phyloP scores from a whole-genome alignment of 2,329 filamentous ascomycete genomes.

The Cercospora beticola region DNA sequence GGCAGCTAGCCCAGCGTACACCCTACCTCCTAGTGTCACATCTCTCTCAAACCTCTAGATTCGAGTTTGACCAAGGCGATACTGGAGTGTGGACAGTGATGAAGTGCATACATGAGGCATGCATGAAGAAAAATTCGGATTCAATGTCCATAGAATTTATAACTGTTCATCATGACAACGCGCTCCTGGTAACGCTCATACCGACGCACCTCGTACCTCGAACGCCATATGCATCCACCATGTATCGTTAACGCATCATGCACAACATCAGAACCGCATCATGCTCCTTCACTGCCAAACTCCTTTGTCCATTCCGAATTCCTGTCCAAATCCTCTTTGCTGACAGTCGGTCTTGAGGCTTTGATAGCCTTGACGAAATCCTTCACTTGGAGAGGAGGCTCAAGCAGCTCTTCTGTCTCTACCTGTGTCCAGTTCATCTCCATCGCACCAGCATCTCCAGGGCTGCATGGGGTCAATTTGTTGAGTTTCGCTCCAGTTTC shows the following conservation, averaged over 20 bases:
- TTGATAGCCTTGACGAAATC: constrained; percentile 94
- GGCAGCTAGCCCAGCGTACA: neutral
- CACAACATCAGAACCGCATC: neutral
- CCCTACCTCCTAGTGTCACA: too few relatives aligned
- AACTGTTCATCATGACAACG: neutral
- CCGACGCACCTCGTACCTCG: neutral
- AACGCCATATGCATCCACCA: constrained; percentile 4
- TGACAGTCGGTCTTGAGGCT: constrained; percentile 84
- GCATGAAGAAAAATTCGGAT: neutral
- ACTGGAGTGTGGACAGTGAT: too few relatives aligned
- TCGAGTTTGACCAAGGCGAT: too few relatives aligned
- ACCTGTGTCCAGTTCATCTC: constrained; percentile 95
- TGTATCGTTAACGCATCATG: constrained; percentile 1
- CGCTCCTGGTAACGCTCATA: constrained; percentile 11
- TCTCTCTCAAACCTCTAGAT: too few relatives aligned
- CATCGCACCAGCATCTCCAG: constrained; percentile 77
- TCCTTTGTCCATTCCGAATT: constrained; percentile 94
- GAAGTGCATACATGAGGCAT: neutral
- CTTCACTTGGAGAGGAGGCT: constrained; percentile 81
- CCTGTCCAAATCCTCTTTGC: constrained; percentile 74
- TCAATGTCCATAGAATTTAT: neutral
- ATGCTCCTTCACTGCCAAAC: constrained; percentile 85
- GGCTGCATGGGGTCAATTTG: constrained; percentile 86
- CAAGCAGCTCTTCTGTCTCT: constrained; percentile 77
- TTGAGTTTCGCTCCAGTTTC: constrained; percentile 35